These are phyloP conservation scores for Talaromyces pinophilus DNA, from an alignment of 2,329 filamentous ascomycete genomes.

Conservation along the genomic window DNA sequence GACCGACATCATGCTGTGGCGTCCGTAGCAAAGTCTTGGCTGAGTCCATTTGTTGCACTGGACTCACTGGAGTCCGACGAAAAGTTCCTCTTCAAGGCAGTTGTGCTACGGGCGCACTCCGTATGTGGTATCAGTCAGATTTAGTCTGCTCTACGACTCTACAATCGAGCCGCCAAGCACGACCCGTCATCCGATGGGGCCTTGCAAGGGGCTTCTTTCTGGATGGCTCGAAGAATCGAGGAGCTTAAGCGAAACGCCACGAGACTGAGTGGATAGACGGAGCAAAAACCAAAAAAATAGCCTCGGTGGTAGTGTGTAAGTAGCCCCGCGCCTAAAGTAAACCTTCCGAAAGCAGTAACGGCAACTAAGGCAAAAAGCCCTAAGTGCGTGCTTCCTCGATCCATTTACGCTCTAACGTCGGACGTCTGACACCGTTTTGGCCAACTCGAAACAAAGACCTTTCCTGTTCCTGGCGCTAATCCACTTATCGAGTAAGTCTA, in stretches of 20 bases:
- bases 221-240: neutral
- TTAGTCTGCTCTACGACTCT: neutral
- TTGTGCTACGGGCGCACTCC: neutral
- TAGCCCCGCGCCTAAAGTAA: neutral
- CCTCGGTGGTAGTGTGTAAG: neutral
- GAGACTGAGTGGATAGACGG: neutral
- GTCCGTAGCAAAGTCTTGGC: conserved; percentile 1
- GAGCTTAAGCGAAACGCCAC: conserved; percentile 2
- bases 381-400: neutral
- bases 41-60: conserved; percentile 11
- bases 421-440: conserved; percentile 10
- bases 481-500: neutral
- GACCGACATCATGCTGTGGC: neutral
- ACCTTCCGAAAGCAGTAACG: neutral
- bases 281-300: neutral
- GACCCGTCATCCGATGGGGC: neutral
- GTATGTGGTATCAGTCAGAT: conserved; percentile 5
- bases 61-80: conserved; percentile 1
- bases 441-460: conserved; percentile 7
- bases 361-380: neutral
- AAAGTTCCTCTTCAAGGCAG: neutral
- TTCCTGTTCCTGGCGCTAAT: conserved; percentile 15
- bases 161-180: neutral
- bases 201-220: neutral
- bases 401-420: neutral